phyloP scores from a whole-genome alignment of 495 filamentous ascomycete species.

The Penicillium psychrofluorescens region DNA sequence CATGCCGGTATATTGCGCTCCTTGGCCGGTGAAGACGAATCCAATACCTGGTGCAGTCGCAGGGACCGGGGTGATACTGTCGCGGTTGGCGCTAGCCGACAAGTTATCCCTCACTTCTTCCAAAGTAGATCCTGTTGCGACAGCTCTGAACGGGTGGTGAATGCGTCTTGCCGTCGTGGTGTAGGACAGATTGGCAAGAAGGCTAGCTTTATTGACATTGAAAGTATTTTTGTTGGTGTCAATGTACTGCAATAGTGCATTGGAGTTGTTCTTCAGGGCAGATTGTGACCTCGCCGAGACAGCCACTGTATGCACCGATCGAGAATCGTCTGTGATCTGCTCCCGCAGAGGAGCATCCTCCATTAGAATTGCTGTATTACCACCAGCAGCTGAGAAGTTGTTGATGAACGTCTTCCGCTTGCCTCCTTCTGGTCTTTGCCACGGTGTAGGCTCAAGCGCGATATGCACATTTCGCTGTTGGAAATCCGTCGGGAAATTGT shows the following conservation, averaged over 20 bases:
- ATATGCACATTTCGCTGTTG: conserved; percentile 70
- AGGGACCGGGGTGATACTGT: conserved; percentile 19
- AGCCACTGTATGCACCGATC: conserved; percentile 41
- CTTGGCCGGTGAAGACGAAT: conserved; percentile 55
- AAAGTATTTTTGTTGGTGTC: conserved; percentile 38
- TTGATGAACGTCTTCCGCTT: conserved; percentile 59
- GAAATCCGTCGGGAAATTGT: conserved; percentile 72
- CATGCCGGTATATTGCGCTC: conserved; percentile 52
- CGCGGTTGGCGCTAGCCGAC: conserved; percentile 17
- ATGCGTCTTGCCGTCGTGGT: conserved; percentile 78
- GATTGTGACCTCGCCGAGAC: conserved; percentile 47
- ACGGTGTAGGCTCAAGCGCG: conserved; percentile 51
- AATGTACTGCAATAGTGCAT: conserved; percentile 43
- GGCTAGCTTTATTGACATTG: conserved; percentile 29
- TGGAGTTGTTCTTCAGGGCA: conserved; percentile 49
- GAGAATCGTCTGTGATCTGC: conserved; percentile 42
- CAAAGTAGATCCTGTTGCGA: conserved; percentile 42
- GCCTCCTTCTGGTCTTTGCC: conserved; percentile 53
- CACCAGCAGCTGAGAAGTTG: conserved; percentile 59
- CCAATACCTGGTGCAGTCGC: conserved; percentile 42
- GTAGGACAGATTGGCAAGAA: conserved; percentile 54
- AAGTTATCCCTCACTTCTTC: conserved; percentile 25
- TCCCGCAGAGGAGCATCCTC: conserved; percentile 44
- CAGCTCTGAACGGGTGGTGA: conserved; percentile 70
- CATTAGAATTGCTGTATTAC: conserved; percentile 46